Conservation (phyloP, 129 eudicot genomes). For the Calendula officinalis region DNA sequence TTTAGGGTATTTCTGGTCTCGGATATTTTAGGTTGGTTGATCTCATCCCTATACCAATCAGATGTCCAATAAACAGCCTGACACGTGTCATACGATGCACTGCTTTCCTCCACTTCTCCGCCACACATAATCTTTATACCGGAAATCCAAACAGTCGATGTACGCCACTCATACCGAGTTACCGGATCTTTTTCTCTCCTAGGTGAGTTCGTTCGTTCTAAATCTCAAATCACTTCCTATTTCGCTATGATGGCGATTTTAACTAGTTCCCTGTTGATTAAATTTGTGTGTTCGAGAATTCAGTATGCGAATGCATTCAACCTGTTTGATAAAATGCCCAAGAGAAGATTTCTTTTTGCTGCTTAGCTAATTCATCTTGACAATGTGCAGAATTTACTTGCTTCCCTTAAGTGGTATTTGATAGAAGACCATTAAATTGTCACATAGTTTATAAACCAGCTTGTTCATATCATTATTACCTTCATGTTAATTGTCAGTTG, state of each 20-base stretch:
- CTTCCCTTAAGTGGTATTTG: not conserved
- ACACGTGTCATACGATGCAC: not conserved
- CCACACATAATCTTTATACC: slow-evolving; percentile 1
- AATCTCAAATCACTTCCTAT: slow-evolving; percentile 3
- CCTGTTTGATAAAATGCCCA: slow-evolving; percentile 36
- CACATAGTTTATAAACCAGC: not conserved
- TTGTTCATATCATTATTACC: not conserved
- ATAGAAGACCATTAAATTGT: not conserved
- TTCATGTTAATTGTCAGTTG: not conserved
- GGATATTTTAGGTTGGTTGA: too few species aligned
- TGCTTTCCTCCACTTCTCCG: not conserved
- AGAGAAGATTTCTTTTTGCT: not conserved
- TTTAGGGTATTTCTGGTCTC: too few species aligned
- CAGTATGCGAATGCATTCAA: slow-evolving; percentile 13
- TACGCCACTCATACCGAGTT: slow-evolving; percentile 11
- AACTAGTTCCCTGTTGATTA: slow-evolving; percentile 5
- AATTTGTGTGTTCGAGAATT: not conserved
- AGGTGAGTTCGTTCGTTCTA: slow-evolving; percentile 18
- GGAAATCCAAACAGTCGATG: slow-evolving; percentile 9
- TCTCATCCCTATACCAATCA: too few species aligned
- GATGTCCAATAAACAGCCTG: too few species aligned
- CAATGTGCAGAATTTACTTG: not conserved
- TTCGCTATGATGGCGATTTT: not conserved
- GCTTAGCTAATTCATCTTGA: not conserved
- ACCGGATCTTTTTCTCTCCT: slow-evolving; percentile 6